Conservation (phyloP, 495 filamentous ascomycete species). For the Bacidia gigantensis region DNA sequence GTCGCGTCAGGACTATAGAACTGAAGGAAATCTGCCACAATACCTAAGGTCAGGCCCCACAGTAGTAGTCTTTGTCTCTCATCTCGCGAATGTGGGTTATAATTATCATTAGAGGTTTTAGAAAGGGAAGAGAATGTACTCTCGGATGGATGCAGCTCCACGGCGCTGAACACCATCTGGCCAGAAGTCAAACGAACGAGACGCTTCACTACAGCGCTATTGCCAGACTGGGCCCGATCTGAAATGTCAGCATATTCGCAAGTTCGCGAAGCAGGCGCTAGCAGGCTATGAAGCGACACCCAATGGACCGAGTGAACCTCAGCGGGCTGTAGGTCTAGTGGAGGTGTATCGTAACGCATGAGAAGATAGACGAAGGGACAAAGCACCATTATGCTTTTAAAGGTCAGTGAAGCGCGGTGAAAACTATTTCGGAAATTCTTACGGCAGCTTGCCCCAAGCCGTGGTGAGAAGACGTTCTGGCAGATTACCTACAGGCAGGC, state of each 20-base stretch:
- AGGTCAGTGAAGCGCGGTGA: slow-evolving; percentile 6
- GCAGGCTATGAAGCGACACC: slow-evolving; percentile 54
- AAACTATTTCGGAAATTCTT: slow-evolving; percentile 20
- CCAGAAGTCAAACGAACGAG: slow-evolving; percentile 44
- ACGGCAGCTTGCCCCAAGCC: slow-evolving; percentile 57
- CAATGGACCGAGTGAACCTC: slow-evolving; percentile 68
- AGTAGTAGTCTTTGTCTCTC: slow-evolving; percentile 43
- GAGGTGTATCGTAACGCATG: slow-evolving; percentile 41
- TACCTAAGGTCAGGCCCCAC: slow-evolving; percentile 64
- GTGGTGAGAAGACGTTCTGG: slow-evolving; percentile 62
- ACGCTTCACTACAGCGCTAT: slow-evolving; percentile 35
- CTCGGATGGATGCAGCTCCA: slow-evolving; percentile 49
- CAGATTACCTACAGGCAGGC: slow-evolving; percentile 50
- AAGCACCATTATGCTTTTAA: slow-evolving; percentile 55
- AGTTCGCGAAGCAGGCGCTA: slow-evolving; percentile 48
- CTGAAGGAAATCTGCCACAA: slow-evolving; percentile 60
- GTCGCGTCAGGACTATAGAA: slow-evolving; percentile 51
- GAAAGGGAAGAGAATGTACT: slow-evolving; percentile 33
- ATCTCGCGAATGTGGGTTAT: not conserved
- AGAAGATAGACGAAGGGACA: slow-evolving; percentile 62
- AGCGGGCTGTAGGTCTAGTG: slow-evolving; percentile 51
- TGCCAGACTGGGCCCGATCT: slow-evolving; percentile 42
- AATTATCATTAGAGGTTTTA: not conserved
- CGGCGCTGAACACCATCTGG: slow-evolving; percentile 59
- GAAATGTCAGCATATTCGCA: slow-evolving; percentile 53